Percentiles rank a stretch among this genome's conserved stretches.
These are phyloP conservation scores for Hirsutella rhossiliensis DNA, from an alignment of 2,329 filamentous ascomycete species.

Conservation along the genomic window DNA sequence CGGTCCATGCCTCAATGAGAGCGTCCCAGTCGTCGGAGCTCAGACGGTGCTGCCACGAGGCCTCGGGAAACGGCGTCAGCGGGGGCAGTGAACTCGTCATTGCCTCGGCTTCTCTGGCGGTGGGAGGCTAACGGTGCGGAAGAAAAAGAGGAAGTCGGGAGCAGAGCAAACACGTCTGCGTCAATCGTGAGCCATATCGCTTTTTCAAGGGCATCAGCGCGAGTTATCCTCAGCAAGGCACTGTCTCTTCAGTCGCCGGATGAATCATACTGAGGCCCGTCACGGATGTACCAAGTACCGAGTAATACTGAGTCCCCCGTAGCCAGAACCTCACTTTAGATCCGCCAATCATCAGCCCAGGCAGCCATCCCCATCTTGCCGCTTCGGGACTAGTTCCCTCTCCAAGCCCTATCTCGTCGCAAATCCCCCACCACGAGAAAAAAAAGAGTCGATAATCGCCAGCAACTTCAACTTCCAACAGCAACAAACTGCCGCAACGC, in stretches of 20 bases:
- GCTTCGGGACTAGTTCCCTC: constrained; percentile 9
- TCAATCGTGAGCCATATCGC: too few relatives aligned
- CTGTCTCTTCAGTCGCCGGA: constrained; percentile 3
- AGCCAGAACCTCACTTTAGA: too few relatives aligned
- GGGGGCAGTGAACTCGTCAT: constrained; percentile 39
- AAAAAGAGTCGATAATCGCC: too few relatives aligned
- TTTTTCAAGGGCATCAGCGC: too few relatives aligned
- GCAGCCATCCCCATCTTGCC: constrained; percentile 1
- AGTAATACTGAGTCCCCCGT: neutral
- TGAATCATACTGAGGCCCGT: constrained; percentile 7
- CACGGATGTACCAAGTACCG: neutral
- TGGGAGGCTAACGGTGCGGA: too few relatives aligned
- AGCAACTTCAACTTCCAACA: neutral
- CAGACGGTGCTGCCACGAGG: constrained; percentile 53
- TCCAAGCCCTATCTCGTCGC: constrained; percentile 7
- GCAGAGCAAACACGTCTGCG: neutral
- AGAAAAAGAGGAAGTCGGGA: neutral
- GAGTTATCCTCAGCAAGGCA: neutral
- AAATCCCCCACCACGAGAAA: constrained; percentile 9
- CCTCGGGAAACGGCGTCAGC: constrained; percentile 66
- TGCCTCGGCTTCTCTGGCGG: neutral
- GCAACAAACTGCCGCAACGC: neutral
- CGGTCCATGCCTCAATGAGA: constrained; percentile 65
- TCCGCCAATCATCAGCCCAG: constrained; percentile 3
- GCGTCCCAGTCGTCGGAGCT: constrained; percentile 61